These are phyloP conservation scores for Linanthus parryae DNA, from an alignment of 148 eudicot species.

Conservation along the genomic window DNA sequence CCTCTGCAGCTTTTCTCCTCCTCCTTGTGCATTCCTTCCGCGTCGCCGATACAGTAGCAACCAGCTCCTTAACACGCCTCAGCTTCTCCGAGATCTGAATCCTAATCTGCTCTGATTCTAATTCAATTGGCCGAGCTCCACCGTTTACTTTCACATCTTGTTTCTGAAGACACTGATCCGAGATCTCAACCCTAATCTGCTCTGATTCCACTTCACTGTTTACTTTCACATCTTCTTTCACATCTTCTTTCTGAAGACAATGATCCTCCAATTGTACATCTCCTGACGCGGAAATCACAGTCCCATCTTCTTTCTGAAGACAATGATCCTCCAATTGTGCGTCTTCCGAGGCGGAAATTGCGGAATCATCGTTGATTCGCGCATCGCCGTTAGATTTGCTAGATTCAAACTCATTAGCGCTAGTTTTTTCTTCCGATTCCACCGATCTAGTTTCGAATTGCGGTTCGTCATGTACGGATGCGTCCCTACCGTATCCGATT, in stretches of 20 bases:
- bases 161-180: slow-evolving; percentile 7
- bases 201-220: slow-evolving; percentile 1
- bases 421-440: too few relatives aligned
- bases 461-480: slow-evolving; percentile 24
- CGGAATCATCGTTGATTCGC: too few relatives aligned
- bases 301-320: too few relatives aligned
- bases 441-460: too few relatives aligned
- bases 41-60: slow-evolving; percentile 35
- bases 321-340: too few relatives aligned
- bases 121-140: slow-evolving; percentile 24
- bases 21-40: slow-evolving; percentile 48
- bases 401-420: too few relatives aligned
- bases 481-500: slow-evolving; percentile 68
- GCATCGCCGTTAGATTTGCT: too few relatives aligned
- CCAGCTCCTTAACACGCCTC: slow-evolving; percentile 28
- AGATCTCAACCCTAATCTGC: background rate
- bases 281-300: too few relatives aligned
- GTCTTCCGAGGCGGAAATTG: too few relatives aligned
- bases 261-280: too few relatives aligned
- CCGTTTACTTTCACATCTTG: slow-evolving; percentile 11
- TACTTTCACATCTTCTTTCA: too few relatives aligned
- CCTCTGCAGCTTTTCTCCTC: slow-evolving; percentile 63
- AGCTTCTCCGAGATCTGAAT: slow-evolving; percentile 44
- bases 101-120: slow-evolving; percentile 39
- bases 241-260: too few relatives aligned